Evolutionary conservation across 1,284 basidiomycete species (phyloP), one percentile per base, ranked within the genome.

Genomic region (Rhodofomes roseus): DNA sequence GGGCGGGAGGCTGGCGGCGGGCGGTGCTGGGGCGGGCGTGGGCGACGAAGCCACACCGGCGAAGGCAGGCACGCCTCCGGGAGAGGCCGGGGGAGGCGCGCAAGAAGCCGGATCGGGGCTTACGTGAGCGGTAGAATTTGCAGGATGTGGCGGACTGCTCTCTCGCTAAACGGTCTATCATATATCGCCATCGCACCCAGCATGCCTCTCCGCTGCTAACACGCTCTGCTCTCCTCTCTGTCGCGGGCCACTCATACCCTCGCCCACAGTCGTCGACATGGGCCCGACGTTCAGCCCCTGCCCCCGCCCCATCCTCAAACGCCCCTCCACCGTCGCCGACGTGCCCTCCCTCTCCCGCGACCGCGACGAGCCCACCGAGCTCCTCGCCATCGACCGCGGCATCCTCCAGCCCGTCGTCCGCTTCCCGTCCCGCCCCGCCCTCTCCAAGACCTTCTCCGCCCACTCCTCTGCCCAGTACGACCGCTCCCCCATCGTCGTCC

Each of bases 401-500:
- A 46, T 59, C 50, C 61, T 57, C 52, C 43, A 57, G 39, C 71
- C 83, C 82, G 8, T 66, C 46, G 83, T 84, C 61, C 82, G 79
- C 73, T 85, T 85, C 63, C 83, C 84, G 5, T 82, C 85, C 1
- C 80, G 81, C 20, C 77, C 84, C 4, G 69, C 78, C 6, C 78
- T 89, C 61, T 79, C 82, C 14, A 76, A 81, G 60, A 85, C 82
- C 44, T 84, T 83, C 69, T 68, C 74, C 37, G 84, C 80, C 36
- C 70, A 87, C 75, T 82, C 83, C n/a, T 60, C 84, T 3, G 63
- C 79, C 18, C 67, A 75, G 11, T 89, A 89, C 73, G 87, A 89
- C 77, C 84, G 87, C 63, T 81, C 85, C n/a, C 86, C 87, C 63
- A 88, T 89, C 70, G 77, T 85, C 69, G 87, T 90, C 62, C 63